Evolutionary conservation across 2,329 filamentous ascomycete species (phyloP).

Genomic region (Sarocladium strictum): DNA sequence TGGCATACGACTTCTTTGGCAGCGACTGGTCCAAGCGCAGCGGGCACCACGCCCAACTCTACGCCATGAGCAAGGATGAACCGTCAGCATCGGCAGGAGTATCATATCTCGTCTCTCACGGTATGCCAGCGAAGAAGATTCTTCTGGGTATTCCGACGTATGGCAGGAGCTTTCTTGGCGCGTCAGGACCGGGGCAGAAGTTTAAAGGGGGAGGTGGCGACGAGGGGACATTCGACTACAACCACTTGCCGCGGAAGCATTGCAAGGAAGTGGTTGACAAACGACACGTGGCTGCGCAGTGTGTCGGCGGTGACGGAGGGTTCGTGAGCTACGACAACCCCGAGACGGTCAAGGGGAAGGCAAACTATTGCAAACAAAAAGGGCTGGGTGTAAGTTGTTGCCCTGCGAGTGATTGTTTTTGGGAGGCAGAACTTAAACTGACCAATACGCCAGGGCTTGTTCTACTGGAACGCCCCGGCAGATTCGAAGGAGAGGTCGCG

Average conservation of each 20-base stretch:
- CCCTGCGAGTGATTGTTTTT: constrained; percentile 7
- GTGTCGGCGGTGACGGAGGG: constrained; percentile 65
- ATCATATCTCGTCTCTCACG: constrained; percentile 56
- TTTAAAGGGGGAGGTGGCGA: constrained; percentile 53
- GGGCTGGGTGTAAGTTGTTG: constrained; percentile 52
- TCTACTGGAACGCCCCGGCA: constrained; percentile 75
- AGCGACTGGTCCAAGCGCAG: constrained; percentile 56
- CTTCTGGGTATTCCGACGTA: constrained; percentile 71
- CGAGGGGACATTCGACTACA: constrained; percentile 69
- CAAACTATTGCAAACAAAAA: constrained; percentile 64
- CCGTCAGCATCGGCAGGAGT: constrained; percentile 63
- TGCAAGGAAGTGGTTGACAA: constrained; percentile 64
- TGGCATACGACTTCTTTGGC: constrained; percentile 75
- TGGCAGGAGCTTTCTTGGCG: constrained; percentile 67
- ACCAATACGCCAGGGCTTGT: constrained; percentile 51
- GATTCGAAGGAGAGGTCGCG: constrained; percentile 55
- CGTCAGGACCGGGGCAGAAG: constrained; percentile 57
- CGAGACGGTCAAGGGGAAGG: constrained; percentile 70
- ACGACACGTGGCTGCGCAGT: constrained; percentile 63
- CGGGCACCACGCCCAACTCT: constrained; percentile 74
- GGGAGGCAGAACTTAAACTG: not conserved
- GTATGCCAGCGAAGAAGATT: constrained; percentile 65
- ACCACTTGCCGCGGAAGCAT: constrained; percentile 55
- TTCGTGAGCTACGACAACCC: constrained; percentile 79
- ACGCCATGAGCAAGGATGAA: constrained; percentile 52